Conservation (phyloP, 2,329 filamentous ascomycete species). For the Aspergillus puulaauensis region DNA sequence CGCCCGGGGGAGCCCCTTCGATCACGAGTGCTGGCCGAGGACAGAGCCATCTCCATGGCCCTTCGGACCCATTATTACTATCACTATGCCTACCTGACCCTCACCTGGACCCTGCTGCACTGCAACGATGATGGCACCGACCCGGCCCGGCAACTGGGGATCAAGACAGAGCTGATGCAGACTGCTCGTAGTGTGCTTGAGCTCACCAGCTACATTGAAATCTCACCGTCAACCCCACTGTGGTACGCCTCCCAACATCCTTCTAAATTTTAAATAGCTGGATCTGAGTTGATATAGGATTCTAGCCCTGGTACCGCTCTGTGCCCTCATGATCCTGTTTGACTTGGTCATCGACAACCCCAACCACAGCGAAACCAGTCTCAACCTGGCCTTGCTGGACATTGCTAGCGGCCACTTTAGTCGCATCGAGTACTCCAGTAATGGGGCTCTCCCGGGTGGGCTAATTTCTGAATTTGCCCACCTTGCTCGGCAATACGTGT, state of each 20-base stretch:
- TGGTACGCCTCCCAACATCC: conserved; percentile 23
- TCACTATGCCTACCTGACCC: conserved; percentile 30
- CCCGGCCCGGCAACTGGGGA: background rate
- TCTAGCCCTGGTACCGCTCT: conserved; percentile 38
- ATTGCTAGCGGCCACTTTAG: conserved; percentile 46
- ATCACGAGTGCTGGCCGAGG: conserved; percentile 9
- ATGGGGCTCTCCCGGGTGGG: conserved; percentile 38
- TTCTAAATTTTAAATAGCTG: background rate
- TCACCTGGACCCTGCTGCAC: conserved; percentile 32
- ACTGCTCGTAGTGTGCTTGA: conserved; percentile 36
- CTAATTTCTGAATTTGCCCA: conserved; percentile 43
- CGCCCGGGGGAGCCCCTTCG: conserved; percentile 30
- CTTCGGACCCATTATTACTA: conserved; percentile 34
- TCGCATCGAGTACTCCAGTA: conserved; percentile 40
- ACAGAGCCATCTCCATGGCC: conserved; percentile 17
- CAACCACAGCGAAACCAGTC: conserved; percentile 33
- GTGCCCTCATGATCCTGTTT: conserved; percentile 43
- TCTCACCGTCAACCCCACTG: conserved; percentile 33
- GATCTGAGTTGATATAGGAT: conserved; percentile 19
- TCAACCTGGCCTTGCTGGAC: conserved; percentile 43
- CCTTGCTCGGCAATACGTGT: conserved; percentile 34
- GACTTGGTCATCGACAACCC: conserved; percentile 44
- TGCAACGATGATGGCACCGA: background rate
- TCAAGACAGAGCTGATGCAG: conserved; percentile 31
- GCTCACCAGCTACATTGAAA: conserved; percentile 34